These are phyloP conservation scores for Mycena epipterygia DNA, from an alignment of 768 basidiomycete species.

Conservation along the genomic window DNA sequence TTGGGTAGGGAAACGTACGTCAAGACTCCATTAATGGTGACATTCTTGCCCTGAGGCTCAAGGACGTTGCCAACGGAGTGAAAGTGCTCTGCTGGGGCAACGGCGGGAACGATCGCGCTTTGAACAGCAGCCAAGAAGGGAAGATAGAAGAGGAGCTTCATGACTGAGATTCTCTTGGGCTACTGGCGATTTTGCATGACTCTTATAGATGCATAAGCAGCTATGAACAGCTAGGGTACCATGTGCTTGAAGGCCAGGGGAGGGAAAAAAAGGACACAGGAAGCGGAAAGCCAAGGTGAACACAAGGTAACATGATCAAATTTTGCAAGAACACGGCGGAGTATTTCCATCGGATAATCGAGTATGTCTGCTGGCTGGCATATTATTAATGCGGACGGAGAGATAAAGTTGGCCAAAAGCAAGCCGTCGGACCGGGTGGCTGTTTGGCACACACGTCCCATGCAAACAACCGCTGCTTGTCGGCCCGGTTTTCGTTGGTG, in stretches of 20 bases:
- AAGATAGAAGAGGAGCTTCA: neutral
- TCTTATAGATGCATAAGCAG: slow-evolving; percentile 1
- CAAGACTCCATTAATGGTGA: slow-evolving; percentile 37
- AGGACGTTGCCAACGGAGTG: slow-evolving; percentile 3
- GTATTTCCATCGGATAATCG: too few species aligned
- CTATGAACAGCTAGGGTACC: neutral
- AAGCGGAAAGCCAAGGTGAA: neutral
- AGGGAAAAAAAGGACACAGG: slow-evolving; percentile 11
- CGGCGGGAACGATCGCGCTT: slow-evolving; percentile 7
- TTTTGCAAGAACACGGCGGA: too few species aligned
- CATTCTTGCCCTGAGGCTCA: slow-evolving; percentile 26
- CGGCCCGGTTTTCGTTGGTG: too few species aligned
- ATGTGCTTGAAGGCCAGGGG: neutral
- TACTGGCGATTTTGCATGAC: neutral
- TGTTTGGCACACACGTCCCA: too few species aligned
- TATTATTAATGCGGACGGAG: too few species aligned
- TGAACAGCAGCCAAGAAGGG: slow-evolving; percentile 18
- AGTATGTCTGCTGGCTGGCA: too few species aligned
- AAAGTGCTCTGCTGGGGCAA: neutral
- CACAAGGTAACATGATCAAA: neutral
- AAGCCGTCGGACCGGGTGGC: too few species aligned
- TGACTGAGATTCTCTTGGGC: neutral
- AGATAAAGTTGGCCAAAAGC: too few species aligned
- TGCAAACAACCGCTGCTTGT: too few species aligned
- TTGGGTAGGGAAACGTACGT: slow-evolving; percentile 33